These are phyloP conservation scores for Diddensiella caesifluorescens DNA, from an alignment of 805 yeast genomes.

Conservation along the genomic window DNA sequence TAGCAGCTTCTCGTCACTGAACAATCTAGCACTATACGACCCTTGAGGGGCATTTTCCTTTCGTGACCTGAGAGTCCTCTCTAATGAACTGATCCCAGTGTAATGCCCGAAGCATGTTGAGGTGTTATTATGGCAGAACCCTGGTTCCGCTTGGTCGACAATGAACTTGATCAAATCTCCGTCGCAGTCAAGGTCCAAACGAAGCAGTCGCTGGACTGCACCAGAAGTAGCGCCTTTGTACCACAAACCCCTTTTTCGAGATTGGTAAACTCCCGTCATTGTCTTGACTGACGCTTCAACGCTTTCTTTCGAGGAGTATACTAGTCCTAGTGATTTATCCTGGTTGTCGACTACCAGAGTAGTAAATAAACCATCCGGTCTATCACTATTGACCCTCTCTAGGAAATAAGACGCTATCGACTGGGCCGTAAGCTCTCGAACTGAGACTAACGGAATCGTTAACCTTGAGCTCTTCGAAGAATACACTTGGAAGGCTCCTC, in stretches of 20 bases:
- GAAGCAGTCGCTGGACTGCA: constrained; percentile 73
- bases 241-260: constrained; percentile 89
- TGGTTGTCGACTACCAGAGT: constrained; percentile 71
- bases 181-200: constrained; percentile 80
- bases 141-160: constrained; percentile 79
- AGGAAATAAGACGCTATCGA: constrained; percentile 41
- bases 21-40: constrained; percentile 88
- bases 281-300: constrained; percentile 75
- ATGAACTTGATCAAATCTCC: constrained; percentile 82
- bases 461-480: constrained; percentile 16
- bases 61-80: constrained; percentile 60
- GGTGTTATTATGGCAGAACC: constrained; percentile 86
- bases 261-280: constrained; percentile 86
- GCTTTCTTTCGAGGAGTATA: constrained; percentile 81
- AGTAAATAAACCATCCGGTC: constrained; percentile 79
- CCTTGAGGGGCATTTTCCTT: constrained; percentile 73
- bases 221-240: constrained; percentile 96
- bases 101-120: constrained; percentile 76
- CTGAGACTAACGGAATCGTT: constrained; percentile 22
- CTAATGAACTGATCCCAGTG: constrained; percentile 63
- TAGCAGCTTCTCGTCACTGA: constrained; percentile 68
- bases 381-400: constrained; percentile 63
- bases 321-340: constrained; percentile 78
- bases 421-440: constrained; percentile 18
- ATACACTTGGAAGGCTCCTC: constrained; percentile 20